Conservation (phyloP, 805 yeast genomes). For the Jamesozyma lodderae region DNA sequence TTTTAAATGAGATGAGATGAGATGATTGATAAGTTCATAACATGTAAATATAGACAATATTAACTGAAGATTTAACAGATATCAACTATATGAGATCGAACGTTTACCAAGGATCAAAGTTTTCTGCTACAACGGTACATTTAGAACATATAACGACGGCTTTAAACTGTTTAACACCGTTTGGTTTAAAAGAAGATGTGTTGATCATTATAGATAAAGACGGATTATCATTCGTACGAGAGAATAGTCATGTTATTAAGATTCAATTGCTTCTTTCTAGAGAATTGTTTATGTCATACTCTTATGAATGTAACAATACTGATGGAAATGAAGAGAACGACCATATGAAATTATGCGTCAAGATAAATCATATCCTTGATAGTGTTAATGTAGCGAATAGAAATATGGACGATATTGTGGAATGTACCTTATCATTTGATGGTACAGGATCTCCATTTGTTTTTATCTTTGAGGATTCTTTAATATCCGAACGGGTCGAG, state of each 20-base stretch:
- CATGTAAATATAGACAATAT: constrained; percentile 3
- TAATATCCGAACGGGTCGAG: constrained; percentile 49
- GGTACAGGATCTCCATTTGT: constrained; percentile 47
- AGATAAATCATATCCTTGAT: constrained; percentile 40
- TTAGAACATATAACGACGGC: constrained; percentile 40
- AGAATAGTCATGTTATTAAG: constrained; percentile 35
- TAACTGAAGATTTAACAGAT: too few species aligned
- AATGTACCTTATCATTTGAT: constrained; percentile 42
- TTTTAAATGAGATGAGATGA: too few species aligned
- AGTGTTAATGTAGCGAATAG: constrained; percentile 39
- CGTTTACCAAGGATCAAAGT: constrained; percentile 7
- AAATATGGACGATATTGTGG: constrained; percentile 29
- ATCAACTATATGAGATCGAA: not conserved
- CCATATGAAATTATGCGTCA: constrained; percentile 33
- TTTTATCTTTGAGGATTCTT: constrained; percentile 44
- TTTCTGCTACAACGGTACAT: constrained; percentile 40
- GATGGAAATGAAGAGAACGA: constrained; percentile 10
- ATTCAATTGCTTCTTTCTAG: constrained; percentile 29
- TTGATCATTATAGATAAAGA: constrained; percentile 38
- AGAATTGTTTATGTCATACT: constrained; percentile 26
- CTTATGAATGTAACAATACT: constrained; percentile 12
- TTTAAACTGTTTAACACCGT: constrained; percentile 34
- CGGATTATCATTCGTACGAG: constrained; percentile 45
- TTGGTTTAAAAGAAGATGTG: constrained; percentile 33
- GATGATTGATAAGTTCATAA: too few species aligned